phyloP scores from a whole-genome alignment of 2,329 filamentous ascomycete genomes.

The Monilinia polystroma region DNA sequence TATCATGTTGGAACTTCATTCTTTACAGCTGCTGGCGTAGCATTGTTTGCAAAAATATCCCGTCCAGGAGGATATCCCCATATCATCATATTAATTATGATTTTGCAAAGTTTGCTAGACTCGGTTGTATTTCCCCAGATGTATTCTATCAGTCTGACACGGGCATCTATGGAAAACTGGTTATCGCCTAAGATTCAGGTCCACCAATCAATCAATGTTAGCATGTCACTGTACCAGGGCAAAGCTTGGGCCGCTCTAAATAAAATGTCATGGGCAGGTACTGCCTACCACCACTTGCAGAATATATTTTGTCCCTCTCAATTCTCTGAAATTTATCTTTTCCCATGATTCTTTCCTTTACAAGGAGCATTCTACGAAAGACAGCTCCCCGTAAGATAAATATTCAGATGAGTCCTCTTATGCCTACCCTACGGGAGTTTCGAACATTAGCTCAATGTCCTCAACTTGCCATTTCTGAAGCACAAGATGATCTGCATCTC shows the following conservation, averaged over 20 bases:
- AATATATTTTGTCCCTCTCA: not conserved
- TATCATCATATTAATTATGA: too few species aligned
- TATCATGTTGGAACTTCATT: too few species aligned
- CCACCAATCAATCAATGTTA: conserved; percentile 1
- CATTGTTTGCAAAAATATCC: too few species aligned
- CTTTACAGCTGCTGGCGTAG: too few species aligned
- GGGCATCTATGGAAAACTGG: too few species aligned
- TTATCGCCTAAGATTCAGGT: not conserved
- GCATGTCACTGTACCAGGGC: not conserved
- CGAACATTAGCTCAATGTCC: conserved; percentile 15
- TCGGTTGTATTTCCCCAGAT: too few species aligned
- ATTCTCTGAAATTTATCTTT: not conserved
- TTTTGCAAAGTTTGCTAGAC: too few species aligned
- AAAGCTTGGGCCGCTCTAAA: conserved; percentile 4
- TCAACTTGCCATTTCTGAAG: conserved; percentile 12
- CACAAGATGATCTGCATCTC: conserved; percentile 7
- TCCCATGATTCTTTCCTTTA: not conserved
- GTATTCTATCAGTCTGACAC: too few species aligned
- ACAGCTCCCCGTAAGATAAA: not conserved
- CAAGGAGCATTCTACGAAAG: not conserved
- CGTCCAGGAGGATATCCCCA: too few species aligned
- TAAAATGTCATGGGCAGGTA: not conserved
- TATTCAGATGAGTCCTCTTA: conserved; percentile 3
- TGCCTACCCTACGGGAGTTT: not conserved
- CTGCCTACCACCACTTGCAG: not conserved